Percentiles rank a stretch among this genome's conserved stretches.
Conservation (phyloP, 805 yeast genomes). For the Starmera quercuum region DNA sequence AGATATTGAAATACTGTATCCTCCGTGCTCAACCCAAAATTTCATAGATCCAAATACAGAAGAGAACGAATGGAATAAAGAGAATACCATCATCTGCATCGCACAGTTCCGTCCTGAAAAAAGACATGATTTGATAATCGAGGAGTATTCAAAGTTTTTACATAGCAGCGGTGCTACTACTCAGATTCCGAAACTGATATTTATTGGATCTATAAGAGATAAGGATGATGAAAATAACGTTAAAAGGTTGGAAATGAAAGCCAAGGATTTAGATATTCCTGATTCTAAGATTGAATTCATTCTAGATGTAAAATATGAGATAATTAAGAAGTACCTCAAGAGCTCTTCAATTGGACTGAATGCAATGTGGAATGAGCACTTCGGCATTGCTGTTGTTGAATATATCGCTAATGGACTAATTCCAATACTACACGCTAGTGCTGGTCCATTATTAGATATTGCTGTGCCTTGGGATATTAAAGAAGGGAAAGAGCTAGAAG, state of each 20-base stretch:
- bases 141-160: slow-evolving; percentile 54
- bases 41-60: slow-evolving; percentile 20
- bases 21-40: slow-evolving; percentile 80
- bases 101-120: slow-evolving; percentile 97
- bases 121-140: slow-evolving; percentile 66
- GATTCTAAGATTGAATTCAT: slow-evolving; percentile 41
- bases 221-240: slow-evolving; percentile 58
- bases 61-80: slow-evolving; percentile 22
- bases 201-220: slow-evolving; percentile 82
- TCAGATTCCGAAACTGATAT: slow-evolving; percentile 46
- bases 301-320: slow-evolving; percentile 66
- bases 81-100: slow-evolving; percentile 32
- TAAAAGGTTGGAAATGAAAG: slow-evolving; percentile 34
- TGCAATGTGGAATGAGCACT: slow-evolving; percentile 99
- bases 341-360: slow-evolving; percentile 72
- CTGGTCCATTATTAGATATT: slow-evolving; percentile 89
- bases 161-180: slow-evolving; percentile 5
- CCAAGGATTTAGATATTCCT: slow-evolving; percentile 35
- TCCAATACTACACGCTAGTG: slow-evolving; percentile 90
- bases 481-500: slow-evolving; percentile 16
- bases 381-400: slow-evolving; percentile 96
- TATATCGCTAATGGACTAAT: slow-evolving; percentile 79
- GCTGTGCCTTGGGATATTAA: slow-evolving; percentile 47
- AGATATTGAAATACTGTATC: slow-evolving; percentile 53
- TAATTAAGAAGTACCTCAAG: slow-evolving; percentile 45